Evolutionary conservation across 768 basidiomycete genomes (phyloP).

Genomic region (Termitomyces eurrhizus): DNA sequence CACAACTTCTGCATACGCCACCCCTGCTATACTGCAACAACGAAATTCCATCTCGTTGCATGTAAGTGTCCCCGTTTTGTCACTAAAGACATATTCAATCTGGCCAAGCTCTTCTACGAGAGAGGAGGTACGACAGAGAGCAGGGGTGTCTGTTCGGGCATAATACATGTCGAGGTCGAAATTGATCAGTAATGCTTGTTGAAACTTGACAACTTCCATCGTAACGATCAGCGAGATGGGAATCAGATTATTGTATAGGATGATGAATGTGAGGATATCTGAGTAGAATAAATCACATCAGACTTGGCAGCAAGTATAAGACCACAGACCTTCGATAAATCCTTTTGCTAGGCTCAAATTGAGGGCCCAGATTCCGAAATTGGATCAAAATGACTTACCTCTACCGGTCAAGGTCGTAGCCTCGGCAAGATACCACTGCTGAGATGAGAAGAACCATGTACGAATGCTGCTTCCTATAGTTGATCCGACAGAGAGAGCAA

Average conservation of each 20-base stretch:
- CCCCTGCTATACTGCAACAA: conserved; percentile 84
- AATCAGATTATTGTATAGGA: conserved; percentile 98
- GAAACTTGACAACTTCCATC: conserved; percentile 99
- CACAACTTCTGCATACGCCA: conserved; percentile 86
- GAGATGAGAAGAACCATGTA: conserved; percentile 80
- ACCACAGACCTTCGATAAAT: conserved; percentile 74
- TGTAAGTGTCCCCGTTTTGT: conserved; percentile 94
- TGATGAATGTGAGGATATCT: conserved; percentile 98
- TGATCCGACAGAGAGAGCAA: conserved; percentile 85
- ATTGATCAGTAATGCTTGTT: conserved; percentile 97
- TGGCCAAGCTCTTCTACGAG: conserved; percentile 98
- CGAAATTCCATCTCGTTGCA: conserved; percentile 99
- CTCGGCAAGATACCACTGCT: conserved; percentile 90
- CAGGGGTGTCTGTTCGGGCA: conserved; percentile 90
- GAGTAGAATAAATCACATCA: conserved; percentile 6
- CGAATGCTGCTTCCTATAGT: conserved; percentile 91
- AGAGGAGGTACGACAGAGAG: conserved; percentile 95
- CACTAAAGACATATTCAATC: conserved; percentile 94
- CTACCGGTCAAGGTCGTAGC: conserved; percentile 53
- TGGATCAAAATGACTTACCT: conserved; percentile 40
- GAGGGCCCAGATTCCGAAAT: conserved; percentile 2
- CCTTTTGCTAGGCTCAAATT: conserved; percentile 47
- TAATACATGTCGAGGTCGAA: conserved; percentile 99
- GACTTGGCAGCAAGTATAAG: neutral
- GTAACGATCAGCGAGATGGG: conserved; percentile 99